Percentiles rank a stretch among this genome's conserved stretches.
These are phyloP conservation scores for Fusarium transvaalense DNA, from an alignment of 2,329 filamentous ascomycete species.

Conservation along the genomic window DNA sequence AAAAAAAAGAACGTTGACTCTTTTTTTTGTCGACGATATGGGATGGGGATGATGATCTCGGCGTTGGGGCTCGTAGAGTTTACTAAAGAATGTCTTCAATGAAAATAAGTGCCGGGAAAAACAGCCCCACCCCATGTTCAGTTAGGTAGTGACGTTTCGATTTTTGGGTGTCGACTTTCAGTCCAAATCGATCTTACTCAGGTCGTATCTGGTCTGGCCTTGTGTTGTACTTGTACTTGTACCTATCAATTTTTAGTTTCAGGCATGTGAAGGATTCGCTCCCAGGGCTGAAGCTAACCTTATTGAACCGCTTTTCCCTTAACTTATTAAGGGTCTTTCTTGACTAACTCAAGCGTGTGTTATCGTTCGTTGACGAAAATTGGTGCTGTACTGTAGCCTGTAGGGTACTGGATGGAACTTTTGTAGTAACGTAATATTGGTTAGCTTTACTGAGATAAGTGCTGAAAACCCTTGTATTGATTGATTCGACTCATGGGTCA, in stretches of 20 bases:
- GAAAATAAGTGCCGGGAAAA: conserved; percentile 21
- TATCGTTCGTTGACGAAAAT: conserved; percentile 2
- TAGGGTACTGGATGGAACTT: conserved; percentile 18
- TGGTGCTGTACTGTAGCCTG: not conserved
- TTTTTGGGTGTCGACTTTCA: conserved; percentile 27
- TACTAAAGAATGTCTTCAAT: conserved; percentile 3
- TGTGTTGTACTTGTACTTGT: not conserved
- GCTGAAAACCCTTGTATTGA: not conserved
- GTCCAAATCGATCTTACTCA: not conserved
- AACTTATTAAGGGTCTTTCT: conserved; percentile 3
- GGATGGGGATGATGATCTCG: not conserved
- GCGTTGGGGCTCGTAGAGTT: conserved; percentile 26
- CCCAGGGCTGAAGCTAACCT: conserved; percentile 13
- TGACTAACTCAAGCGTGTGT: not conserved
- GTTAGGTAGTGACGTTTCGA: conserved; percentile 29
- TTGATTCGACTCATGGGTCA: not conserved
- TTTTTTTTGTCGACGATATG: not conserved
- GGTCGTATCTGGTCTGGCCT: conserved; percentile 1
- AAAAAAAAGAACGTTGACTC: not conserved
- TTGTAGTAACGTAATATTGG: conserved; percentile 3
- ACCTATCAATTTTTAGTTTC: not conserved
- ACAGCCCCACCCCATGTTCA: conserved; percentile 25
- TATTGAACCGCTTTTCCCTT: not conserved
- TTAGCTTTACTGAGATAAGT: not conserved
- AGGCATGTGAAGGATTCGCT: conserved; percentile 8